Evolutionary conservation across 2,329 filamentous ascomycete species (phyloP), one percentile per base, ranked within the genome.

Genomic region (Phaeoacremonium minimum): DNA sequence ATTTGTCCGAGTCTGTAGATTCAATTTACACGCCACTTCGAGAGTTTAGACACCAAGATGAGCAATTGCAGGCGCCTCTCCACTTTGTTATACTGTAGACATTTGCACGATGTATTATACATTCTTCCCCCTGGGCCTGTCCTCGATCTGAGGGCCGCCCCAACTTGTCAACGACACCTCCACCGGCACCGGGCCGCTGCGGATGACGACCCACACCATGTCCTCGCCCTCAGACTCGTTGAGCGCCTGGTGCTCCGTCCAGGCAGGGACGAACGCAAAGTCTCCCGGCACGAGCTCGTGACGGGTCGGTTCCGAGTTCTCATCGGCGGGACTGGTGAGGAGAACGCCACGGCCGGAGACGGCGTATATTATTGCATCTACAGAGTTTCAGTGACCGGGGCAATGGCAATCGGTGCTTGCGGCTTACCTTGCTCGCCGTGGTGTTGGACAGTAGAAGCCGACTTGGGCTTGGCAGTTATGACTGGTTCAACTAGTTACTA

Each of bases 221-320:
- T 83, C 77, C 19, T 75, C 69, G 2, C 55, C 56, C 30, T 80
- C 75, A 2, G 72, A 71, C 26, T 85, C 74, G 48, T 87, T 87
- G 15, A 80, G 64, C 36, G 82, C 72, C 53, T 86, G 81, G 57
- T 87, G 81, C 53, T 87, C 82, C 1, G 77, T 76, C 68, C 73
- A 85, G 0, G 81, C 75, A 1, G 83, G 83, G 11, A 87, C 73
- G 37, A 85, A 69, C 4, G 80, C 81, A 56, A 85, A 87, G 53
- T 87, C 83, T 0, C 84, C 83, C 0, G 76, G 67, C 2, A 57
- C 57, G 6, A 88, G 65, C 14, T 74, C 63, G 43, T 83, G 70
- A 20, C 73, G 70, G 22, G n/a, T n/a, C 22, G 22, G 22, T 9
- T 9, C 9, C 9, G n/a, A 3, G 29, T 71, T 67, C 15, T 66